Evolutionary conservation across 1,284 basidiomycete genomes (phyloP).

Genomic region (Rugosomyces carneus): DNA sequence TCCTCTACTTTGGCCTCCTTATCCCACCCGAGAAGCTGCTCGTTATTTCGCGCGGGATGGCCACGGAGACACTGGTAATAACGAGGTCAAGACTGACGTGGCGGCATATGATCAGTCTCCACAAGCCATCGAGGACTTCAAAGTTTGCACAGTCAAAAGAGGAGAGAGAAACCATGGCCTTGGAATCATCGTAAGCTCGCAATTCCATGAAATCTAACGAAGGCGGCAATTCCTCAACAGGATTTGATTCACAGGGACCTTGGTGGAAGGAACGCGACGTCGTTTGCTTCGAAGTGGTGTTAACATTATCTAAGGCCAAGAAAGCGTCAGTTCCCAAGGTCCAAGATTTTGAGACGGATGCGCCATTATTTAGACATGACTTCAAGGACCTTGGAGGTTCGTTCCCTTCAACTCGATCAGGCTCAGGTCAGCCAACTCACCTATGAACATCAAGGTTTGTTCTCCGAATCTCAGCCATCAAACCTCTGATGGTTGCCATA

Average conservation of each 20-base stretch:
- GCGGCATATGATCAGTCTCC: conserved; percentile 24
- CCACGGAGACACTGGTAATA: conserved; percentile 16
- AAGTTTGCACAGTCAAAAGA: conserved; percentile 30
- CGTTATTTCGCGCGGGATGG: conserved; percentile 30
- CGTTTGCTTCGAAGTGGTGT: conserved; percentile 26
- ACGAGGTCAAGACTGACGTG: conserved; percentile 29
- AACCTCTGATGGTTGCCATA: conserved; percentile 14
- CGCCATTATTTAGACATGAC: conserved; percentile 28
- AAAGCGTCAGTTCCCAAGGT: conserved; percentile 18
- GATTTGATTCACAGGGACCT: conserved; percentile 1
- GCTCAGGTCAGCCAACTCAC: conserved; percentile 20
- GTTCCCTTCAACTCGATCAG: conserved; percentile 29
- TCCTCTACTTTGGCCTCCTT: conserved; percentile 30
- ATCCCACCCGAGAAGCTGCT: conserved; percentile 29
- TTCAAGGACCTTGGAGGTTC: conserved; percentile 24
- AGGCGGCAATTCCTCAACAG: background rate
- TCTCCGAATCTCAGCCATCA: background rate
- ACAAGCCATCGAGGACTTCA: conserved; percentile 22
- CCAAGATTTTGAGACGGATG: conserved; percentile 27
- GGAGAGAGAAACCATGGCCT: conserved; percentile 30
- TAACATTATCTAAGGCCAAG: conserved; percentile 27
- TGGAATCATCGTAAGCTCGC: conserved; percentile 34
- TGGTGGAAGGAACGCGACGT: conserved; percentile 1
- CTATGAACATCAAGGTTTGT: conserved; percentile 26
- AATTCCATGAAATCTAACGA: background rate